Conservation (phyloP, 2,329 filamentous ascomycete species). For the Penicillium sclerotiorum region DNA sequence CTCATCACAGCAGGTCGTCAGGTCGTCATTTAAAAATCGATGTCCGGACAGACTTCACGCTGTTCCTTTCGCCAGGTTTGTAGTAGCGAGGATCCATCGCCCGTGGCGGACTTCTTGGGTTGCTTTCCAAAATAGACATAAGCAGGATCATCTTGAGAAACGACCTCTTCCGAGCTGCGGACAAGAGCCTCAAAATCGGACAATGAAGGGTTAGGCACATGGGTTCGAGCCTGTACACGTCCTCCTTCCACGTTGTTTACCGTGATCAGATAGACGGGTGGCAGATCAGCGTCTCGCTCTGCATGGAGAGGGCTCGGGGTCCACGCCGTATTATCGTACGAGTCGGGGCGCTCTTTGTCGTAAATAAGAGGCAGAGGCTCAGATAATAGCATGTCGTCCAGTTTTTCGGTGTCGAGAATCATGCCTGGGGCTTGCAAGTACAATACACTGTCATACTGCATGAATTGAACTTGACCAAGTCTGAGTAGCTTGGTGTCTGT, state of each 20-base stretch:
- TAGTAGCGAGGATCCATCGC: conserved; percentile 39
- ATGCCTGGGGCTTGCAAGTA: conserved; percentile 48
- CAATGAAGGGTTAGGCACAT: conserved; percentile 38
- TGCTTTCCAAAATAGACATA: conserved; percentile 47
- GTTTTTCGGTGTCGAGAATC: conserved; percentile 38
- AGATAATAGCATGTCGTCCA: conserved; percentile 43
- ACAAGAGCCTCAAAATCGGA: conserved; percentile 38
- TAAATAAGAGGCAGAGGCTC: conserved; percentile 36
- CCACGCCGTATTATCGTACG: conserved; percentile 43
- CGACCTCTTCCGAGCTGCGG: conserved; percentile 27
- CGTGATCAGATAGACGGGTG: conserved; percentile 41
- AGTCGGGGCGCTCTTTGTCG: conserved; percentile 37
- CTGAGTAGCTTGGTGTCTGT: conserved; percentile 43
- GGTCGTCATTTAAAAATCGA: conserved; percentile 30
- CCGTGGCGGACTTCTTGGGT: conserved; percentile 34
- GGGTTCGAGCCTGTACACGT: conserved; percentile 40
- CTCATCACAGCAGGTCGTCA: conserved; percentile 20
- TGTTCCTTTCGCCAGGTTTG: conserved; percentile 41
- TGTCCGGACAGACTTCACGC: conserved; percentile 39
- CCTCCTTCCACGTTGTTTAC: conserved; percentile 39
- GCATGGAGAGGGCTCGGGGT: conserved; percentile 38
- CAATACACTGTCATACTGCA: conserved; percentile 48
- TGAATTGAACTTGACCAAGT: conserved; percentile 42
- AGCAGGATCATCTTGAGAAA: conserved; percentile 24
- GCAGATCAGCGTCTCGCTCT: conserved; percentile 33